Evolutionary conservation across 805 yeast species (phyloP).

Genomic region (Starmerella bacillaris): DNA sequence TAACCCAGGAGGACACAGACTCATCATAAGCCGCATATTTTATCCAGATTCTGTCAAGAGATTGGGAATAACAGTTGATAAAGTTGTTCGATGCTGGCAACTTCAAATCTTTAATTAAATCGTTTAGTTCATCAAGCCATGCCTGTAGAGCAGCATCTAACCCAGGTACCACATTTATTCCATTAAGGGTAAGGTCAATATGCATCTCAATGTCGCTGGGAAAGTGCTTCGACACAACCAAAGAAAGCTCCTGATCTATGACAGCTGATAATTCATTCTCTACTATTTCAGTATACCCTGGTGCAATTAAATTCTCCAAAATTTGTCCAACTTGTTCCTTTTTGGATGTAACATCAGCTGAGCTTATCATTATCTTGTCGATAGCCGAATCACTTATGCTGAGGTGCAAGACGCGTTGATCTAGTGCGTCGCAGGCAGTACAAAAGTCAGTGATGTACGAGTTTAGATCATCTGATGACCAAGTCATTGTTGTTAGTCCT

Average conservation of each 20-base stretch:
- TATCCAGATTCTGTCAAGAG: not conserved
- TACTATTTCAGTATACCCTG: not conserved
- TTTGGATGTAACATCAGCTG: not conserved
- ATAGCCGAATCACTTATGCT: conserved; percentile 4
- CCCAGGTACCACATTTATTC: conserved; percentile 1
- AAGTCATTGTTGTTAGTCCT: conserved; percentile 4
- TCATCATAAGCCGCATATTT: not conserved
- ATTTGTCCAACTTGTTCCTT: not conserved
- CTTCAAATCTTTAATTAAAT: not conserved
- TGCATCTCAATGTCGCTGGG: not conserved
- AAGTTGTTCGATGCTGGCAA: conserved; percentile 9
- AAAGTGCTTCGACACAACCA: not conserved
- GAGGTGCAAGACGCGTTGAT: conserved; percentile 3
- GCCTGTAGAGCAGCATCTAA: not conserved
- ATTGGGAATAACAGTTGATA: not conserved
- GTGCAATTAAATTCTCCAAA: not conserved
- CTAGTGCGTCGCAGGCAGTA: conserved; percentile 1
- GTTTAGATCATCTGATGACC: conserved; percentile 2
- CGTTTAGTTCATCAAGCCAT: conserved; percentile 5
- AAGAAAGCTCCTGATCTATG: conserved; percentile 1
- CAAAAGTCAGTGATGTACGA: conserved; percentile 7
- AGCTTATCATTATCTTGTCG: not conserved
- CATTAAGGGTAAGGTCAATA: conserved; percentile 1
- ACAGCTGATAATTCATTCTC: not conserved
- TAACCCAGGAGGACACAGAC: not conserved